A percentile compares a stretch with the other conserved stretches of the same genome.
phyloP scores from a whole-genome alignment of 2,329 filamentous ascomycete genomes.

The Mycosphaerella sp. region DNA sequence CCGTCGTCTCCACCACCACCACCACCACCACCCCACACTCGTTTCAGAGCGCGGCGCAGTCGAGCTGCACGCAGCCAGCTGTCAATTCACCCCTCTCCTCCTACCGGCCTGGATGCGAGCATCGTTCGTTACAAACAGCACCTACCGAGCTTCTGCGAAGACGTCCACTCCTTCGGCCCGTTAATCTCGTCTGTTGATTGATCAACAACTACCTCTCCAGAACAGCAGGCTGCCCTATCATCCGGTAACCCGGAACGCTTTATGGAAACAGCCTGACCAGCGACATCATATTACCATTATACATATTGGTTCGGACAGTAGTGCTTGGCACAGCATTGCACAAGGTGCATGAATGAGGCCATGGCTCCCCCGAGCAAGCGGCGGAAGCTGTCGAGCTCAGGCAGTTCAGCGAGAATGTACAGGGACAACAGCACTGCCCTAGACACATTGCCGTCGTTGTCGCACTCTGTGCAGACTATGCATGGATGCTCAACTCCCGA shows the following conservation, averaged over 20 bases:
- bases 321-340: background rate
- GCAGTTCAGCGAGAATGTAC: slow-evolving; percentile 1
- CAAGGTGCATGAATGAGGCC: slow-evolving; percentile 19
- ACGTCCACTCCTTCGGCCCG: slow-evolving; percentile 18
- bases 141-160: slow-evolving; percentile 26
- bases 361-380: slow-evolving; percentile 31
- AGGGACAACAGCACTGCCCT: slow-evolving; percentile 17
- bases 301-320: background rate
- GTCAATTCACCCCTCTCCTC: slow-evolving; percentile 1
- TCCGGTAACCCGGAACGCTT: slow-evolving; percentile 1
- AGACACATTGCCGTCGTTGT: slow-evolving; percentile 1
- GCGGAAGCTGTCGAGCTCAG: slow-evolving; percentile 21
- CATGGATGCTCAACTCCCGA: background rate
- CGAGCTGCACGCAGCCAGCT: slow-evolving; percentile 1
- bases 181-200: slow-evolving; percentile 1
- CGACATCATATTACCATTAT: background rate
- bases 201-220: slow-evolving; percentile 3
- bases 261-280: background rate
- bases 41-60: background rate
- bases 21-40: background rate
- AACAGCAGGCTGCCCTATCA: slow-evolving; percentile 1
- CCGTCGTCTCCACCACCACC: background rate
- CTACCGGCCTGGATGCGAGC: slow-evolving; percentile 29
- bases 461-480: background rate
- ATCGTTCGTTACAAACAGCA: slow-evolving; percentile 28